Percentiles rank a stretch among this genome's conserved stretches.
These are phyloP conservation scores for Fusarium sp. DNA, from an alignment of 2,329 filamentous ascomycete species.

Conservation along the genomic window DNA sequence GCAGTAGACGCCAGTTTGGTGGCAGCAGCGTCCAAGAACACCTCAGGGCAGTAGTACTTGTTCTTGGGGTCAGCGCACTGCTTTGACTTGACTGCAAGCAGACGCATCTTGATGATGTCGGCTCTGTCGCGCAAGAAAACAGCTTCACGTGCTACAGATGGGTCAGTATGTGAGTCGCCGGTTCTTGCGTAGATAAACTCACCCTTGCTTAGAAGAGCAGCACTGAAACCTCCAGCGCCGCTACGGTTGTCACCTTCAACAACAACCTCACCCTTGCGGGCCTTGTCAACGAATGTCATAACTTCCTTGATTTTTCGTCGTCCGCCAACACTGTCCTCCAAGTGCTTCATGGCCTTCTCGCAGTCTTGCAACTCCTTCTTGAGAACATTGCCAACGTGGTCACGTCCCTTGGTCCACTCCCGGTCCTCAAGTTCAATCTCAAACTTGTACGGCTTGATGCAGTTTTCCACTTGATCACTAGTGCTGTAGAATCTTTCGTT, in stretches of 20 bases:
- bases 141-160: conserved; percentile 80
- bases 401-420: conserved; percentile 88
- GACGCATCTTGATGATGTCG: conserved; percentile 89
- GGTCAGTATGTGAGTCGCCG: conserved; percentile 44
- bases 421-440: conserved; percentile 93
- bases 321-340: conserved; percentile 84
- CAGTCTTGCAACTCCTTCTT: conserved; percentile 89
- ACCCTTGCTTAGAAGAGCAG: conserved; percentile 87
- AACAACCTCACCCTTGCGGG: conserved; percentile 84
- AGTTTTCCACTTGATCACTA: conserved; percentile 97
- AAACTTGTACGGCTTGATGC: conserved; percentile 98
- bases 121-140: conserved; percentile 93
- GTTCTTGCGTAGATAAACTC: conserved; percentile 47
- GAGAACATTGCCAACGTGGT: conserved; percentile 83
- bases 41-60: conserved; percentile 96
- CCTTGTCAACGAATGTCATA: conserved; percentile 89
- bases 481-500: conserved; percentile 97
- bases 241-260: conserved; percentile 86
- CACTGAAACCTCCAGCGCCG: conserved; percentile 93
- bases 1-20: conserved; percentile 95
- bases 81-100: conserved; percentile 88
- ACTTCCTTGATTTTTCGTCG: conserved; percentile 90
- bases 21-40: conserved; percentile 97
- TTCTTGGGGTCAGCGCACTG: conserved; percentile 87
- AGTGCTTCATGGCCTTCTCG: conserved; percentile 78